phyloP scores from a whole-genome alignment of 2,329 filamentous ascomycete species.

The Alternaria ethzedia region DNA sequence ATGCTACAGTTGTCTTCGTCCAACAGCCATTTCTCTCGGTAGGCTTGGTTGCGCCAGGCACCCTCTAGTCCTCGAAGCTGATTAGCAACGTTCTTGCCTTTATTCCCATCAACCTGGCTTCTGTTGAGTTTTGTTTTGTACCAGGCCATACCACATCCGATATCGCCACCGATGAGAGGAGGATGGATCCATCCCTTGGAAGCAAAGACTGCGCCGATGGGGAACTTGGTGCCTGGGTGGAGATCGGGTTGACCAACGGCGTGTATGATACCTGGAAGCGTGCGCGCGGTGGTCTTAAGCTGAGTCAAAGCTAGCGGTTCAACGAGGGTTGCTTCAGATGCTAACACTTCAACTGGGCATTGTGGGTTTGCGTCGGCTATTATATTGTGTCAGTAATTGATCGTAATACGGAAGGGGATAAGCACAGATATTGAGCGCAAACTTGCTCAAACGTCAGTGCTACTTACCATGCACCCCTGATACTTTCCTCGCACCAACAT shows the following conservation, averaged over 20 bases:
- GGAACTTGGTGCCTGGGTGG: conserved; percentile 47
- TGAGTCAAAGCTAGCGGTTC: conserved; percentile 42
- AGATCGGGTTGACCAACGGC: conserved; percentile 48
- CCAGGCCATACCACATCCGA: conserved; percentile 51
- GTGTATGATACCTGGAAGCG: conserved; percentile 44
- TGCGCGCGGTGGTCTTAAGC: conserved; percentile 37
- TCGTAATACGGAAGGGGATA: background rate
- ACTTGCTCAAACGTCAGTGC: conserved; percentile 25
- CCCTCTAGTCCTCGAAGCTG: conserved; percentile 47
- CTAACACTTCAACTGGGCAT: conserved; percentile 32
- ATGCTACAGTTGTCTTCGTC: conserved; percentile 18
- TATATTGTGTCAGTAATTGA: conserved; percentile 3
- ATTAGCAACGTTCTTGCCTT: conserved; percentile 44
- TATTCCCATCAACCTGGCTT: conserved; percentile 43
- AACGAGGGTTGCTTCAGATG: conserved; percentile 29
- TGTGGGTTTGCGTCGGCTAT: conserved; percentile 24
- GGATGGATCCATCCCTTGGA: conserved; percentile 47
- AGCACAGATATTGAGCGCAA: conserved; percentile 25
- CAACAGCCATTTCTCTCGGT: conserved; percentile 40
- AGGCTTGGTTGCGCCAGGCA: conserved; percentile 33
- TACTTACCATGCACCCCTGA: conserved; percentile 21
- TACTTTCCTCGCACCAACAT: conserved; percentile 37
- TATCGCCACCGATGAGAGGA: conserved; percentile 48
- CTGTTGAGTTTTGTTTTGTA: conserved; percentile 42
- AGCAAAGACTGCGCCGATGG: conserved; percentile 47